Base-by-base conservation (phyloP, 1,284 basidiomycete genomes). In the Boletus semigastroideus region DNA sequence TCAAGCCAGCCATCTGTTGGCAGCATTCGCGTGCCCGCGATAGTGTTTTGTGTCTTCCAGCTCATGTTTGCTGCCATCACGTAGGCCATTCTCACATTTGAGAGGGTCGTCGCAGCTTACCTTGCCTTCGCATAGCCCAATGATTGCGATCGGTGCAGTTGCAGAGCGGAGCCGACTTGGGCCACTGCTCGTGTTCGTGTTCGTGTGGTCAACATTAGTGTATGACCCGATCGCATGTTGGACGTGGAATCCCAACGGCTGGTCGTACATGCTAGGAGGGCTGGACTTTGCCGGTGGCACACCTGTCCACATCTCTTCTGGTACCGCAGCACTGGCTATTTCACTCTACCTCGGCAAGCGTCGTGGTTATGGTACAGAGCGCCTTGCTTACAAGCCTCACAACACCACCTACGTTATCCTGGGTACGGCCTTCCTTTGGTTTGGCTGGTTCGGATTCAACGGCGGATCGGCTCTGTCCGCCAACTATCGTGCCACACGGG, bases 401-500 rank as follows among this genome's bases (percentile, higher is more conserved):
- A 92, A 91, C 70, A 90, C 87, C 3, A 84, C 86, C 40, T 93
- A 95, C 70, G 91, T 98, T 59, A 78, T 98, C 48, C 77, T 99
- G 50, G 95, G 95, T 47, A 98, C 96, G 0, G 83, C 87, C 13
- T 85, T 98, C 73, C 90, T 98, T 52, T 98, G 94, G 95, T 94
- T 97, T 64, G 95, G 94, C n/a, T 98, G 95, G 95, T 94, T 95
- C 65, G 94, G 89, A 10, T 92, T 90, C 78, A 95, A 95, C 73
- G 93, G 93, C 39, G 91, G 91, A 36, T 88, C 84, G 14, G 91
- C 92, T 10, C 78, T 93, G 54, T 80, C 83, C 31, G 93, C 93
- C 58, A 96, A 96, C 75, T 75, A 97, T 48, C 84, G 94, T 53
- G 94, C 93, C 1, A 83, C 88, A 36, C 84, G 91, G 72, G 94